These are phyloP conservation scores for Penicillium sp. DNA, from an alignment of 2,329 filamentous ascomycete genomes.

Conservation along the genomic window DNA sequence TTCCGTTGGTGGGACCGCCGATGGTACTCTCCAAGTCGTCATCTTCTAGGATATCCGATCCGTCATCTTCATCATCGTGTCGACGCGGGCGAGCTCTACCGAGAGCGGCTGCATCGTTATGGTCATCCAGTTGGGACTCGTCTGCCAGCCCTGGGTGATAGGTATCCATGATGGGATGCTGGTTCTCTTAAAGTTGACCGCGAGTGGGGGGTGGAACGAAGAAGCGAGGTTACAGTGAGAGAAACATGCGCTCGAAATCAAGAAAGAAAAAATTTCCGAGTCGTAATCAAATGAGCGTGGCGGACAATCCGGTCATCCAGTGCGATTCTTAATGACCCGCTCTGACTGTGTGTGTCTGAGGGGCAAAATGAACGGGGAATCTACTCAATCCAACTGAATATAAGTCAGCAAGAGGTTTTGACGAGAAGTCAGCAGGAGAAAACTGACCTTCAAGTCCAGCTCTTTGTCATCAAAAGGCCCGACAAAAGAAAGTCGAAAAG, in stretches of 20 bases:
- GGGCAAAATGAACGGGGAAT: slow-evolving; percentile 32
- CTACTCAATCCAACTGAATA: slow-evolving; percentile 11
- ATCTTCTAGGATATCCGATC: slow-evolving; percentile 79
- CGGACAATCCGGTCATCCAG: slow-evolving; percentile 30
- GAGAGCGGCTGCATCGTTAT: slow-evolving; percentile 61
- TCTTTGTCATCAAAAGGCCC: slow-evolving; percentile 27
- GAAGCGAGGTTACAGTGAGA: slow-evolving; percentile 11
- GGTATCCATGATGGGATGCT: slow-evolving; percentile 82
- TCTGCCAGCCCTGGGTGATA: slow-evolving; percentile 39
- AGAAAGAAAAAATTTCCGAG: not conserved
- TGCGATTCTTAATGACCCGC: slow-evolving; percentile 18
- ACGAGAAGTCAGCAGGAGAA: not conserved
- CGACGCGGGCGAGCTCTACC: slow-evolving; percentile 66
- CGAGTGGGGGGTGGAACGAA: not conserved
- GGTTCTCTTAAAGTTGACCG: slow-evolving; percentile 73
- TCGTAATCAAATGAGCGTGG: slow-evolving; percentile 33
- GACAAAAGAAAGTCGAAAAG: slow-evolving; percentile 29
- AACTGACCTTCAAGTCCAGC: slow-evolving; percentile 27
- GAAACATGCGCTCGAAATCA: slow-evolving; percentile 4
- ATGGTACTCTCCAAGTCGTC: slow-evolving; percentile 78
- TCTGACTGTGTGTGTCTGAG: slow-evolving; percentile 35
- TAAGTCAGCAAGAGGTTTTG: slow-evolving; percentile 8
- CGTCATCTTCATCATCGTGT: slow-evolving; percentile 87
- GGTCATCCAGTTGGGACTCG: slow-evolving; percentile 66
- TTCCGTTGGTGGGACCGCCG: slow-evolving; percentile 78